A percentile compares a stretch with the other conserved stretches of the same genome.
phyloP scores from a whole-genome alignment of 805 yeast genomes.

The Scheffersomyces amazonensis region DNA sequence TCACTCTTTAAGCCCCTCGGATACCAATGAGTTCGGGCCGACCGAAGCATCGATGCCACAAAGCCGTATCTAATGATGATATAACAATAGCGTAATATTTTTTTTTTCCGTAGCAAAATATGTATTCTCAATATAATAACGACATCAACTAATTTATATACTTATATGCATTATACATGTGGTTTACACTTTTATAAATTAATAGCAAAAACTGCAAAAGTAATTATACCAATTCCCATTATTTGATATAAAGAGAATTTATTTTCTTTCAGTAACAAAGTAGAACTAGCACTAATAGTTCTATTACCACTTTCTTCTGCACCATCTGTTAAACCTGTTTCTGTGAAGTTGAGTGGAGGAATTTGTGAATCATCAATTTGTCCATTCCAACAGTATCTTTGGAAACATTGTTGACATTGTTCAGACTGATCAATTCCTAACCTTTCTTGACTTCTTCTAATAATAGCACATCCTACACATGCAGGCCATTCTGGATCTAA shows the following conservation, averaged over 20 bases:
- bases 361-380: constrained; percentile 16
- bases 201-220: constrained; percentile 15
- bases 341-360: constrained; percentile 20
- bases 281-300: constrained; percentile 13
- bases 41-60: too few species aligned
- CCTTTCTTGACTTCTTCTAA: constrained; percentile 76
- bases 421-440: constrained; percentile 55
- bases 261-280: constrained; percentile 4
- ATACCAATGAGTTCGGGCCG: too few species aligned
- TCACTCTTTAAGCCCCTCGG: too few species aligned
- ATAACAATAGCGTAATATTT: too few species aligned
- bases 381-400: constrained; percentile 77
- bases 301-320: constrained; percentile 17
- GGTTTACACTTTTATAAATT: too few species aligned
- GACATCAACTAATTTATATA: too few species aligned
- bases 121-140: too few species aligned
- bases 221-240: constrained; percentile 19
- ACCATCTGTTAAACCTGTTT: constrained; percentile 10
- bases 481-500: constrained; percentile 65
- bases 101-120: too few species aligned
- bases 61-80: too few species aligned
- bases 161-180: too few species aligned
- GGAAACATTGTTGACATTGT: constrained; percentile 72
- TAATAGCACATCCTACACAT: constrained; percentile 80
- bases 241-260: constrained; percentile 9